Evolutionary conservation across 768 basidiomycete genomes (phyloP).

Genomic region (Paxillus ammoniavirescens): DNA sequence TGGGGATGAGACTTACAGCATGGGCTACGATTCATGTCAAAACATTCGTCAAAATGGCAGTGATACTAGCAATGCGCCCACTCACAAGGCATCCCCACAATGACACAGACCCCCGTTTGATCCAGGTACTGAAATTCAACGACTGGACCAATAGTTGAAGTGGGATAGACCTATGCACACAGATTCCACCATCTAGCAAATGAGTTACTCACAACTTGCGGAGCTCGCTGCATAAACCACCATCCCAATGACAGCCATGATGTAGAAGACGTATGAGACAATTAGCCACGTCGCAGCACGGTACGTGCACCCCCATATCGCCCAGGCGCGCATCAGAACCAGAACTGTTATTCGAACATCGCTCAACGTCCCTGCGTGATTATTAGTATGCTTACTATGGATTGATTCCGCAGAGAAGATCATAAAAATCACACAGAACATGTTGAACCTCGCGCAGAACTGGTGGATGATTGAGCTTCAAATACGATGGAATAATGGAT

Average conservation of each 20-base stretch:
- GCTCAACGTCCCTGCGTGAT: neutral
- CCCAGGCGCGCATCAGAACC: constrained; percentile 32
- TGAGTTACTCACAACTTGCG: constrained; percentile 13
- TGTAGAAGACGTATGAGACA: constrained; percentile 5
- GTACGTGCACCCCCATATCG: constrained; percentile 17
- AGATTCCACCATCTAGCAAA: neutral
- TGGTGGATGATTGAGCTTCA: neutral
- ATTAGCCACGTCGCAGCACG: constrained; percentile 5
- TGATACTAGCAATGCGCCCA: neutral
- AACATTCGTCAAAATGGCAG: neutral
- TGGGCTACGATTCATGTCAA: neutral
- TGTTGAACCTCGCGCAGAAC: constrained; percentile 5
- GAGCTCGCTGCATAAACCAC: neutral
- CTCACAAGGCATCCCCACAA: neutral
- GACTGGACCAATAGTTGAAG: neutral
- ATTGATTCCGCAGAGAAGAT: constrained; percentile 10
- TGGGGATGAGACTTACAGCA: no score
- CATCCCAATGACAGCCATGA: constrained; percentile 2
- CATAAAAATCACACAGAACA: neutral
- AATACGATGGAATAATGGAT: neutral
- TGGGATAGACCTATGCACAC: neutral
- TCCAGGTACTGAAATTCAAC: neutral
- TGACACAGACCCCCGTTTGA: constrained; percentile 1
- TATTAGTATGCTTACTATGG: constrained; percentile 9
- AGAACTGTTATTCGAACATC: constrained; percentile 3